Conservation (phyloP, 192 early-diverging fungal species). For the Gonapodya sp. region DNA sequence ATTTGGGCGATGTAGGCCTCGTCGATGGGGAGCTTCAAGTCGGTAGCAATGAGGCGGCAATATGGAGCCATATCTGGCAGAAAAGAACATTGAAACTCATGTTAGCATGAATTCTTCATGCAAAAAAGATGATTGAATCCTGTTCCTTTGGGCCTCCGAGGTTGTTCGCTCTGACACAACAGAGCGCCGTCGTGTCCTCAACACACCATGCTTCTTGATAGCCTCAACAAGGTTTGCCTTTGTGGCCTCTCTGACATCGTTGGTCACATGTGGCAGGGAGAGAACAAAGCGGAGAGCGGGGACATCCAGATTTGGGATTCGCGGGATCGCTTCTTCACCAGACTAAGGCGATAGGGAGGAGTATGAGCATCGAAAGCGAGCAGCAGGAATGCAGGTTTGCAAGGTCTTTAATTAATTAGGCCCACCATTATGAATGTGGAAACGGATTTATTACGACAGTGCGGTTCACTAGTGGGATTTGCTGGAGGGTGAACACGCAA, state of each 20-base stretch:
- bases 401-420: not conserved
- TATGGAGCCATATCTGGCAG: constrained; percentile 90
- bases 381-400: not conserved
- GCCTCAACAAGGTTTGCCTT: constrained; percentile 6
- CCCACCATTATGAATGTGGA: not conserved
- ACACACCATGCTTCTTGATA: constrained; percentile 13
- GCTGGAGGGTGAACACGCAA: not conserved
- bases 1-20: constrained; percentile 34
- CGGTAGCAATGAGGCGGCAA: constrained; percentile 50
- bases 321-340: constrained; percentile 10
- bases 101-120: no score
- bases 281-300: constrained; percentile 2
- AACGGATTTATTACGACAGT: not conserved
- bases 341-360: not conserved
- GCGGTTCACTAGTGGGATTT: not conserved
- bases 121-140: not conserved
- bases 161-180: no score
- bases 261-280: not conserved
- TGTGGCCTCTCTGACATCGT: not conserved
- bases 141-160: not conserved
- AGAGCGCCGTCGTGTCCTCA: no score
- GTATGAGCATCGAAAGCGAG: no score
- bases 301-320: constrained; percentile 9
- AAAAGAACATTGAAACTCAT: no score
- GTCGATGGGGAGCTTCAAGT: constrained; percentile 53